Evolutionary conservation across 306 rosid genomes (phyloP).

Genomic region (Albizia julibrissin): DNA sequence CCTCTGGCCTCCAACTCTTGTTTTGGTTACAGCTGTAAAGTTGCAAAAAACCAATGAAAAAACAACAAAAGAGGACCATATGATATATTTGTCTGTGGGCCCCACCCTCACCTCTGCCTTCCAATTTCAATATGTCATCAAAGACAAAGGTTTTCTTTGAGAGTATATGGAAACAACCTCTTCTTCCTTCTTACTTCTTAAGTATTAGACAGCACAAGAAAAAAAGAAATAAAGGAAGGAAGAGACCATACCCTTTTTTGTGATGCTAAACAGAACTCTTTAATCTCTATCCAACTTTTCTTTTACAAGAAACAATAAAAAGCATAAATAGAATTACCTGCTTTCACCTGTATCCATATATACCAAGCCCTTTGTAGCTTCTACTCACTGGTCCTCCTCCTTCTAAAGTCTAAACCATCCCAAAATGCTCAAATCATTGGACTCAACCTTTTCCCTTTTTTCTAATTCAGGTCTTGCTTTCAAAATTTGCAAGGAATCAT

Average conservation of each 20-base stretch:
- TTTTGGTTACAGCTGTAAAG: constrained; percentile 84
- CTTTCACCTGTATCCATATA: constrained; percentile 34
- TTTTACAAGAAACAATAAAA: constrained; percentile 34
- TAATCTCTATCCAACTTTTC: constrained; percentile 17
- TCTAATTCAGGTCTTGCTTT: neutral
- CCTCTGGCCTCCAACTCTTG: constrained; percentile 26
- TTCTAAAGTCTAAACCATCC: constrained; percentile 29
- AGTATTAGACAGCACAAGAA: neutral
- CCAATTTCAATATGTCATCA: constrained; percentile 9
- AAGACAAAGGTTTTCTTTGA: constrained; percentile 12
- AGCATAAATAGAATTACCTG: constrained; percentile 23
- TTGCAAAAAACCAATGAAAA: constrained; percentile 29
- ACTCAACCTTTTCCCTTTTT: neutral
- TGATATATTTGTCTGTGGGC: constrained; percentile 44
- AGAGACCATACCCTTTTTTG: constrained; percentile 9
- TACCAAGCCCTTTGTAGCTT: neutral
- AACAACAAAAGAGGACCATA: constrained; percentile 69
- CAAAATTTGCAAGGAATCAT: neutral
- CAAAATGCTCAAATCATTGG: constrained; percentile 27
- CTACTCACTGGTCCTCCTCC: constrained; percentile 32
- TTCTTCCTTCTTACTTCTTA: neutral
- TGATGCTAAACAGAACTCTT: constrained; percentile 23
- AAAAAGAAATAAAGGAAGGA: neutral
- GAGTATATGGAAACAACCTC: constrained; percentile 30
- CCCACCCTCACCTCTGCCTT: constrained; percentile 33